Evolutionary conservation across 2,329 filamentous ascomycete genomes (phyloP), one percentile per base, ranked within the genome.

Genomic region (Hortaea werneckii): DNA sequence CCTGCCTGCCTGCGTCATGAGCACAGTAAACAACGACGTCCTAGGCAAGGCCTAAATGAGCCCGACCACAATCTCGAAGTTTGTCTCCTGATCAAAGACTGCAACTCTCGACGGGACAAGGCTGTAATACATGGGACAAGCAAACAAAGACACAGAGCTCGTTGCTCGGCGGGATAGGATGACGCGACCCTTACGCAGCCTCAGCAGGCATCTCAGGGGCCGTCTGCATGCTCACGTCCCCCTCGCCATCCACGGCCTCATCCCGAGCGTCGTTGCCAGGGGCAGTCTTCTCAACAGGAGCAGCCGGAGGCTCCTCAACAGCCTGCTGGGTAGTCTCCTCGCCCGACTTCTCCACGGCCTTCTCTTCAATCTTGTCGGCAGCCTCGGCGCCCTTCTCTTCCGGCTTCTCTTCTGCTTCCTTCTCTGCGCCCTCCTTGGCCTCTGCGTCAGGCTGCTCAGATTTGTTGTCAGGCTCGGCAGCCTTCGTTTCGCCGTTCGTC

Each of bases 401-500:
- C 8, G 52, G 49, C 30, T 52, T 49, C 37, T 54, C 47, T 47
- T 55, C 54, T 9, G 47, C 43, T 41, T 53, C 45, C 8, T 48
- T 51, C 47, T 52, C 52, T 10, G 47, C 48, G 37, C 39, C 41
- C 39, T 50, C 50, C 41, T 50, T 46, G 28, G 50, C 50, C 37
- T 56, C 53, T n/a, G 48, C 54, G 38, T 54, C 53, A 38, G 52
- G 52, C 46, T 56, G 53, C 12, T 49, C 48, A 27, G 53, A 53
- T 20, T 20, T 20, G 20, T 20, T 20, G 42, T 58, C 56, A 6
- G 45, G 37, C 41, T 54, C 43, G 10, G 54, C 46, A 13, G 37
- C 10, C 27, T 54, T 52, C 5, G 49, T 47, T 13, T 57, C 54
- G 13, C 50, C 61, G 41, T 63, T 61, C 37, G 62, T 61, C 34